Percentiles rank a stretch among this genome's conserved stretches.
Conservation (phyloP, 768 basidiomycete genomes). For the Mycena floridula region DNA sequence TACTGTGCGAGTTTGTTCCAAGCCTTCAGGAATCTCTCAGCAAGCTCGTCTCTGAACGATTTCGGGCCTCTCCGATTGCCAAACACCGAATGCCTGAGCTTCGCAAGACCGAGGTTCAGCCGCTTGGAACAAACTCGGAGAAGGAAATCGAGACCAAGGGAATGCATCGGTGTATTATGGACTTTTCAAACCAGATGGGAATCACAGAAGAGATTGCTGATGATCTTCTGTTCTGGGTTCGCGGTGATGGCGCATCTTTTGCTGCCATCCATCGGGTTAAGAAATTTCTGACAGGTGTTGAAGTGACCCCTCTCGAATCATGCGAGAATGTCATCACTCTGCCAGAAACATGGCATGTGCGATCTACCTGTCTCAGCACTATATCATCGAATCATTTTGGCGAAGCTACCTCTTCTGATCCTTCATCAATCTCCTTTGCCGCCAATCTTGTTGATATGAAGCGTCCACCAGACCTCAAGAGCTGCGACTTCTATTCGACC, state of each 20-base stretch:
- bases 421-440: constrained; percentile 8
- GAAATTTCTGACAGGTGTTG: too few species aligned
- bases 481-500: constrained; percentile 6
- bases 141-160: neutral
- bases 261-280: neutral
- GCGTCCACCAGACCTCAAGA: constrained; percentile 4
- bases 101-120: constrained; percentile 1
- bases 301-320: too few species aligned
- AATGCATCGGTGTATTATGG: neutral
- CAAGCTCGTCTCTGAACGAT: neutral
- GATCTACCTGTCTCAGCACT: constrained; percentile 6
- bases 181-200: neutral
- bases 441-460: constrained; percentile 4
- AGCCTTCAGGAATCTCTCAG: neutral
- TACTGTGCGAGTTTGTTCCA: neutral
- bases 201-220: neutral
- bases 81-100: neutral
- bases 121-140: constrained; percentile 3
- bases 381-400: constrained; percentile 9
- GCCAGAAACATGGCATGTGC: constrained; percentile 10
- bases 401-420: constrained; percentile 3
- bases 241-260: neutral
- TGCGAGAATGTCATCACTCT: neutral
- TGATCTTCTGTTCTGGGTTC: neutral
- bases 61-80: neutral